These are phyloP conservation scores for Venturia aucupariae DNA, from an alignment of 2,329 filamentous ascomycete species.

Conservation along the genomic window DNA sequence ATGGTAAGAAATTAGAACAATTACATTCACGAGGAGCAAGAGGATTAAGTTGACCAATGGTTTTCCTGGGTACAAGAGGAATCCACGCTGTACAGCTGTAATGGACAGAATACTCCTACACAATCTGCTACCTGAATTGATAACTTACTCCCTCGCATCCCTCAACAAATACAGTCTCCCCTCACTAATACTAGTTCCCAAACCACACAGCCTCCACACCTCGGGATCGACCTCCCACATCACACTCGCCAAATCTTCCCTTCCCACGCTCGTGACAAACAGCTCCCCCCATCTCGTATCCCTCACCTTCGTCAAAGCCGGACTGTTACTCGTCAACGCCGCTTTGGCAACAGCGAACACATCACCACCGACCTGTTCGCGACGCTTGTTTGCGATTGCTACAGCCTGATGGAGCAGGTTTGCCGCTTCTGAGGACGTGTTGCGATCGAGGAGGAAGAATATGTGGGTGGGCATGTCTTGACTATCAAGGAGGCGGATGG, in stretches of 20 bases:
- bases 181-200: slow-evolving; percentile 2
- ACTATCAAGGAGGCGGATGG: not conserved
- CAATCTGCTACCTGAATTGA: too few relatives aligned
- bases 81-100: too few relatives aligned
- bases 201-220: slow-evolving; percentile 6
- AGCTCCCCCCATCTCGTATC: slow-evolving; percentile 4
- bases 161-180: slow-evolving; percentile 12
- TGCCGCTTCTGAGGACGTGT: not conserved
- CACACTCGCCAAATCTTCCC: slow-evolving; percentile 12
- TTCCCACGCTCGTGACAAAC: slow-evolving; percentile 4
- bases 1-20: too few relatives aligned
- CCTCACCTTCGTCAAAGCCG: not conserved
- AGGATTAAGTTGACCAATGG: too few relatives aligned
- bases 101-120: too few relatives aligned
- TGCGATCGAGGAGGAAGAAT: not conserved
- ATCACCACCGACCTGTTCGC: not conserved
- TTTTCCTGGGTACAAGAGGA: too few relatives aligned
- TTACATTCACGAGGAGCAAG: too few relatives aligned
- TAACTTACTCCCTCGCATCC: not conserved
- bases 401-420: not conserved
- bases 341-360: not conserved
- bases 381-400: not conserved
- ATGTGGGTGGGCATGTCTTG: not conserved
- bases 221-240: slow-evolving; percentile 6
- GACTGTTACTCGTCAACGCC: slow-evolving; percentile 1